Evolutionary conservation across 768 basidiomycete genomes (phyloP).

Genomic region (Phlebiopsis gigantea): DNA sequence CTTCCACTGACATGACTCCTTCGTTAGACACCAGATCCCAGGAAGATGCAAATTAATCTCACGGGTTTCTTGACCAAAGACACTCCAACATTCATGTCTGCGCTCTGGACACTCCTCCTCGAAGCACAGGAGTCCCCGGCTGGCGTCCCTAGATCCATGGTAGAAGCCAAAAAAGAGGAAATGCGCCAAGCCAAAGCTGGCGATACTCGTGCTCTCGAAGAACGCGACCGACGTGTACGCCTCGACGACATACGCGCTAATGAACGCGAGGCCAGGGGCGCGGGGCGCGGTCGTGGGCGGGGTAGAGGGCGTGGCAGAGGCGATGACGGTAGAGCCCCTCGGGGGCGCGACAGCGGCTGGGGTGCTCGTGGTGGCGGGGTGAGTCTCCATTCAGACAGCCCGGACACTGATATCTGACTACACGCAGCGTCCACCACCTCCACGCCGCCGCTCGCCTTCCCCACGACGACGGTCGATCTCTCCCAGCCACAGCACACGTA

Average conservation of each 20-base stretch:
- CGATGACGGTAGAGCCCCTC: conserved; percentile 44
- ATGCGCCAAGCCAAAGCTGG: conserved; percentile 65
- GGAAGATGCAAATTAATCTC: conserved; percentile 92
- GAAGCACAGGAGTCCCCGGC: conserved; percentile 88
- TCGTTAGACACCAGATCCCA: conserved; percentile 78
- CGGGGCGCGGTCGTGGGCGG: conserved; percentile 52
- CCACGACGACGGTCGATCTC: conserved; percentile 31
- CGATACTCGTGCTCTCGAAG: conserved; percentile 61
- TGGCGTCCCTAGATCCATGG: conserved; percentile 85
- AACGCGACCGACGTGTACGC: conserved; percentile 62
- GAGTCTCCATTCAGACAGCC: conserved; percentile 15
- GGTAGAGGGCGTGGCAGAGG: conserved; percentile 49
- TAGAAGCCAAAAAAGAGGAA: conserved; percentile 91
- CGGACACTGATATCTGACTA: not conserved
- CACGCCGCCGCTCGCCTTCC: conserved; percentile 14
- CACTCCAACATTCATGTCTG: conserved; percentile 81
- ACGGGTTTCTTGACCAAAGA: conserved; percentile 89
- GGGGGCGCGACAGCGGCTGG: conserved; percentile 58
- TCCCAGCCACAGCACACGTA: conserved; percentile 34
- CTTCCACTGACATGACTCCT: conserved; percentile 2
- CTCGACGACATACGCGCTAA: conserved; percentile 64
- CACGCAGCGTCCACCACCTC: conserved; percentile 16
- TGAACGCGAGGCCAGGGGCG: conserved; percentile 44
- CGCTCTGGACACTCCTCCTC: conserved; percentile 87
- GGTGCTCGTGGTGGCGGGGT: conserved; percentile 59